Evolutionary conservation across 202 grass and related monocot species (phyloP), one percentile per base, ranked within the genome.

Genomic region (Digitaria exilis): DNA sequence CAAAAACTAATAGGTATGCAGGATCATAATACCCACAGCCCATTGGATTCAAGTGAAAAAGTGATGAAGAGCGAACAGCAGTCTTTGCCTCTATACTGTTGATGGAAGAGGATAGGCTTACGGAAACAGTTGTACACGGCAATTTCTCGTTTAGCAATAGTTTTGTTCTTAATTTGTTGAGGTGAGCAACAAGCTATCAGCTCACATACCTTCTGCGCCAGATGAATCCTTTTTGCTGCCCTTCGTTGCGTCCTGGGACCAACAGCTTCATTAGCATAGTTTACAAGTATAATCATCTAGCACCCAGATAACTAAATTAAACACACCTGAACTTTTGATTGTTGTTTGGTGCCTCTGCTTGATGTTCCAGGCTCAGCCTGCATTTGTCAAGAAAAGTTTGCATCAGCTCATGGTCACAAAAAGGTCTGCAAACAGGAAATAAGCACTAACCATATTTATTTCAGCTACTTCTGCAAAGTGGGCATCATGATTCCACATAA

Each of bases 341-440:
- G 76, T 13, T 87, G 76, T 58, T 39, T 59, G 17, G 29, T 81
- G 48, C 80, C 84, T 66, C 75, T 84, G 70, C 81, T 80, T 58
- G 89, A 80, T 76, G 84, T 59, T 76, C 81, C 80, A n/a, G 65
- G 61, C 56, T 90, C 84, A 64, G 76, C 80, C 89, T 90, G 35
- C 55, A 71, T 80, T 84, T 26, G 37, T 6, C 13, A 65, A 80
- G 34, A 75, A 46, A 69, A 9, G 0, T 52, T 79, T 63, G 45
- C 17, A 84, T 81, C 41, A 84, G 28, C 14, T 81, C 30, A 39
- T 4, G 22, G 12, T 39, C 54, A 76, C 22, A 51, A 77, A 22
- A 34, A 24, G 9, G n/a, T 80, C 39, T 28, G 74, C 7, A 50
- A 65, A 77, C 18, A 80, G 55, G 29, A 77, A 87, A 71, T 34